These are phyloP conservation scores for Oryza longistaminata DNA, from an alignment of 176 grass and related monocot genomes.

Conservation along the genomic window DNA sequence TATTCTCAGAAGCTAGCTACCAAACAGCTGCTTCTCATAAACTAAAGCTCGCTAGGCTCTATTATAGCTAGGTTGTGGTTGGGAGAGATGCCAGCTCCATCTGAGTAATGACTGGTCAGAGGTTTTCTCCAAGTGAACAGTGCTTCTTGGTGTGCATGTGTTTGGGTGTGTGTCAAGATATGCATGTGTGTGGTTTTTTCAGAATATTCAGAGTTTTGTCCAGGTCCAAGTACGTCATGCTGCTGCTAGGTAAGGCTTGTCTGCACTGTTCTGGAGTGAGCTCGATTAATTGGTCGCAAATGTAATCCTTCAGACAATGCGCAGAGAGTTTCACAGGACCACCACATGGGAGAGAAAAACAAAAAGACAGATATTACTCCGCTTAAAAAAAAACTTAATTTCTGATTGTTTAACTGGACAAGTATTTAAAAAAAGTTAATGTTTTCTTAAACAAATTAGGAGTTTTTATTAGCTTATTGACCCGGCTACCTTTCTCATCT, in stretches of 20 bases:
- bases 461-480: too few species aligned
- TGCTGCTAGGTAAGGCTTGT: neutral
- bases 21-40: too few species aligned
- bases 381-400: too few species aligned
- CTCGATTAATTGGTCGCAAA: neutral
- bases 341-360: neutral
- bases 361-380: too few species aligned
- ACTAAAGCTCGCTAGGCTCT: too few species aligned
- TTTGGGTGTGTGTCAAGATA: neutral
- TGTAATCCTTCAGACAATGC: neutral
- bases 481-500: too few species aligned
- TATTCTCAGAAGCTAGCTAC: too few species aligned
- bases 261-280: neutral
- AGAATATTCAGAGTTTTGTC: neutral
- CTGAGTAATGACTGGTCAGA: neutral
- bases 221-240: neutral
- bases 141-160: neutral
- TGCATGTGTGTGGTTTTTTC: neutral
- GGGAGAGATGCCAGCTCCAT: neutral
- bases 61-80: neutral
- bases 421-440: too few species aligned
- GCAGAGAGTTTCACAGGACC: neutral
- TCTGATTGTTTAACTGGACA: too few species aligned
- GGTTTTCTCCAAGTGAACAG: neutral
- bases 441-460: too few species aligned